phyloP scores from a whole-genome alignment of 139 green algal genomes.

The Pleodorina starrii region DNA sequence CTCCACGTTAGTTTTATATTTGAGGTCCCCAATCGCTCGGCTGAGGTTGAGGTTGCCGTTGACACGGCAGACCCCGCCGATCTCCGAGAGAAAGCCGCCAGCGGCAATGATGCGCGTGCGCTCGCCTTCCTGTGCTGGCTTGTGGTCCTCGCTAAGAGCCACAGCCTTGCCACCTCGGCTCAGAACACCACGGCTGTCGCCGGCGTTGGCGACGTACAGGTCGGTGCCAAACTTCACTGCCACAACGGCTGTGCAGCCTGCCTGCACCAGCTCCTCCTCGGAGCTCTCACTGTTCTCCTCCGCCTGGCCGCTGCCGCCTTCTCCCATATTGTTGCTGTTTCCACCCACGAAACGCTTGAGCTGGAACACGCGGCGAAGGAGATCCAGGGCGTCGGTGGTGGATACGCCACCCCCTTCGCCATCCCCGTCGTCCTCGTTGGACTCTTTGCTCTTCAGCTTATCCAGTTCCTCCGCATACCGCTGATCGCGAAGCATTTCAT shows the following conservation, averaged over 20 bases:
- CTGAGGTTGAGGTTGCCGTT: conserved; percentile 97
- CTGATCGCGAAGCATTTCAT: conserved; percentile 79
- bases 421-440: conserved; percentile 59
- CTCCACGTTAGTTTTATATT: conserved; percentile 87
- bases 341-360: conserved; percentile 69
- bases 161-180: conserved; percentile 74
- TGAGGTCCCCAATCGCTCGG: conserved; percentile 95
- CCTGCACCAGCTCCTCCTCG: conserved; percentile 67
- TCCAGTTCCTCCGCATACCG: conserved; percentile 73
- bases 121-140: conserved; percentile 85
- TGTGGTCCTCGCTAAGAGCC: conserved; percentile 89
- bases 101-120: conserved; percentile 85
- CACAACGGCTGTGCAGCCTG: conserved; percentile 92
- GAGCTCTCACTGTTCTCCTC: conserved; percentile 46
- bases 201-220: conserved; percentile 93
- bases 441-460: conserved; percentile 69
- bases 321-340: conserved; percentile 33
- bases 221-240: conserved; percentile 79
- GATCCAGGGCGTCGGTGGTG: conserved; percentile 71
- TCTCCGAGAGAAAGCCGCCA: conserved; percentile 73
- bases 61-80: conserved; percentile 77
- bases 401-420: conserved; percentile 52
- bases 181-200: conserved; percentile 90
- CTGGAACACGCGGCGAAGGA: conserved; percentile 75
- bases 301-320: conserved; percentile 37